phyloP scores from a whole-genome alignment of 2,329 filamentous ascomycete species.

The Aspergillus sp. region DNA sequence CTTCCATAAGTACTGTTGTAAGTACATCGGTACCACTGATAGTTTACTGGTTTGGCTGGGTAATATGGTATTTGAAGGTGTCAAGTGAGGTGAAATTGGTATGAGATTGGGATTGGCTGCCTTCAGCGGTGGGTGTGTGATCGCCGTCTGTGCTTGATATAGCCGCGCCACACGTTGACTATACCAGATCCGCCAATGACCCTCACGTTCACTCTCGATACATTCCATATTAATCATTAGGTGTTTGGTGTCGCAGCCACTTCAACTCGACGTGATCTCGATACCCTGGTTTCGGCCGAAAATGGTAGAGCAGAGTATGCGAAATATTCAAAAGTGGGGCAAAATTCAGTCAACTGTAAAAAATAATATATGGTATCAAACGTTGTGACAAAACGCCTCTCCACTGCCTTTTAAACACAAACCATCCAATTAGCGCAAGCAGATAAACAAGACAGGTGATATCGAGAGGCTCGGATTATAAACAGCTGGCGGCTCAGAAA shows the following conservation, averaged over 20 bases:
- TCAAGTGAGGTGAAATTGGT: background rate
- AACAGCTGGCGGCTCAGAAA: constrained; percentile 1
- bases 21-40: background rate
- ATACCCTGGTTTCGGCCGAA: background rate
- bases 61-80: too few species aligned
- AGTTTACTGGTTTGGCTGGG: too few species aligned
- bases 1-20: background rate
- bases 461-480: background rate
- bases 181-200: background rate
- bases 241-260: background rate
- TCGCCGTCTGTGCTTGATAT: constrained; percentile 2
- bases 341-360: background rate
- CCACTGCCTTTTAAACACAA: constrained; percentile 18
- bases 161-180: background rate
- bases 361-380: constrained; percentile 19
- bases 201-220: too few species aligned
- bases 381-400: constrained; percentile 19
- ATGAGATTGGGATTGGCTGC: background rate
- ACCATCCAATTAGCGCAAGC: constrained; percentile 1
- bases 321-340: background rate
- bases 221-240: background rate
- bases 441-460: constrained; percentile 6
- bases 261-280: background rate
- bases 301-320: background rate
- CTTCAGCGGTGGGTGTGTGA: background rate